Percentiles rank a stretch among this genome's conserved stretches.
Evolutionary conservation across 495 filamentous ascomycete species (phyloP).

Genomic region (Letharia columbiana): DNA sequence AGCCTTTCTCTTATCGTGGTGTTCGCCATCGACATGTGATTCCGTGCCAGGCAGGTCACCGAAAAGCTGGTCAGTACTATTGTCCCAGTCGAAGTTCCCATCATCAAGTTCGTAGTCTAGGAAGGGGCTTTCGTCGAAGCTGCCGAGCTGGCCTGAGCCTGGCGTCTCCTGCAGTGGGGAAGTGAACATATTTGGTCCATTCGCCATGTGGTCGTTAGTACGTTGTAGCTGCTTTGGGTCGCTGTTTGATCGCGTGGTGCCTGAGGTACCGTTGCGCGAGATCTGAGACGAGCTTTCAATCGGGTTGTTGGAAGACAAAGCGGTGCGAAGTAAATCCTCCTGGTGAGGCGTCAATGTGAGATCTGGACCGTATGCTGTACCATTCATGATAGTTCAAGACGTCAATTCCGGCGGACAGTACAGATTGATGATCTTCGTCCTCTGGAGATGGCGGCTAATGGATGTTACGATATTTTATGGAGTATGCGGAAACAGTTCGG

Average conservation of each 20-base stretch:
- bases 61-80: constrained; percentile 58
- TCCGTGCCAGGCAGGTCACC: constrained; percentile 59
- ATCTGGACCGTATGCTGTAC: constrained; percentile 27
- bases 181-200: constrained; percentile 35
- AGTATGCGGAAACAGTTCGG: not conserved
- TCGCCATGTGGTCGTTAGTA: constrained; percentile 21
- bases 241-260: constrained; percentile 13
- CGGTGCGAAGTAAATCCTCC: constrained; percentile 79
- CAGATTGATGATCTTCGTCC: not conserved
- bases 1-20: constrained; percentile 71
- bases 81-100: constrained; percentile 52
- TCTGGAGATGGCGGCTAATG: not conserved
- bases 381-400: constrained; percentile 30
- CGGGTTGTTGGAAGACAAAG: constrained; percentile 69
- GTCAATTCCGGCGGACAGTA: not conserved
- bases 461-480: not conserved
- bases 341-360: constrained; percentile 74
- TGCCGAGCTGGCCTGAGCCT: constrained; percentile 41
- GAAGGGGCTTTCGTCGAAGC: constrained; percentile 64
- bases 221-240: constrained; percentile 14
- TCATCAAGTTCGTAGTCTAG: constrained; percentile 73
- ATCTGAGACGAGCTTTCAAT: constrained; percentile 11
- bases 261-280: not conserved
- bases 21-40: constrained; percentile 44
- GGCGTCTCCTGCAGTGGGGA: constrained; percentile 40